A percentile compares a stretch with the other conserved stretches of the same genome.
Conservation (phyloP, 179 eudicot genomes). For the Nepenthes alata region DNA sequence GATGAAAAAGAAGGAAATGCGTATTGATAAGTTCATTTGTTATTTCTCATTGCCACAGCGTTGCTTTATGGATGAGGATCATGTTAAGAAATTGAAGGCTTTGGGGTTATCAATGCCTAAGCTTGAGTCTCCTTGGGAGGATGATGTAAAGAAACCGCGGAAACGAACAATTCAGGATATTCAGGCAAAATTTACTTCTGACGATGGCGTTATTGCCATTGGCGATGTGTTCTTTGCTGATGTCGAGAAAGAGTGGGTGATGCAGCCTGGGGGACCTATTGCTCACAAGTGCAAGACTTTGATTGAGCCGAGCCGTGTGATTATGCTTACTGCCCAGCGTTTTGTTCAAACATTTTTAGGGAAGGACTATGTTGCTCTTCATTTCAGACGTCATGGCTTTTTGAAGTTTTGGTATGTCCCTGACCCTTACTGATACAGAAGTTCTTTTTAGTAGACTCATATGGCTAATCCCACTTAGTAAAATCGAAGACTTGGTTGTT, state of each 20-base stretch:
- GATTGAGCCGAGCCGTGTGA: slow-evolving; percentile 83
- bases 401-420: slow-evolving; percentile 75
- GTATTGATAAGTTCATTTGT: slow-evolving; percentile 70
- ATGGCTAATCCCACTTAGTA: too few species aligned
- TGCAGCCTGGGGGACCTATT: slow-evolving; percentile 97
- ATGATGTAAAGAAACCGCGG: slow-evolving; percentile 71
- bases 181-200: slow-evolving; percentile 52
- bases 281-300: slow-evolving; percentile 82
- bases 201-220: slow-evolving; percentile 73
- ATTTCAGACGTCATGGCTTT: slow-evolving; percentile 95
- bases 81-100: slow-evolving; percentile 72
- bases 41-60: slow-evolving; percentile 40
- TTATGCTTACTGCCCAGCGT: slow-evolving; percentile 87
- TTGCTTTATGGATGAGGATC: slow-evolving; percentile 78
- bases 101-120: slow-evolving; percentile 64
- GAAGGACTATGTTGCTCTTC: slow-evolving; percentile 71
- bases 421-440: neutral
- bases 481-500: neutral
- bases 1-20: slow-evolving; percentile 53
- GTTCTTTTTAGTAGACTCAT: too few species aligned
- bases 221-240: slow-evolving; percentile 93
- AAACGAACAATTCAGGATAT: slow-evolving; percentile 56
- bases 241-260: slow-evolving; percentile 81
- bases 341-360: slow-evolving; percentile 93
- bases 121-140: slow-evolving; percentile 75